phyloP scores from a whole-genome alignment of 805 yeast genomes.

The Suhomyces prunicola region DNA sequence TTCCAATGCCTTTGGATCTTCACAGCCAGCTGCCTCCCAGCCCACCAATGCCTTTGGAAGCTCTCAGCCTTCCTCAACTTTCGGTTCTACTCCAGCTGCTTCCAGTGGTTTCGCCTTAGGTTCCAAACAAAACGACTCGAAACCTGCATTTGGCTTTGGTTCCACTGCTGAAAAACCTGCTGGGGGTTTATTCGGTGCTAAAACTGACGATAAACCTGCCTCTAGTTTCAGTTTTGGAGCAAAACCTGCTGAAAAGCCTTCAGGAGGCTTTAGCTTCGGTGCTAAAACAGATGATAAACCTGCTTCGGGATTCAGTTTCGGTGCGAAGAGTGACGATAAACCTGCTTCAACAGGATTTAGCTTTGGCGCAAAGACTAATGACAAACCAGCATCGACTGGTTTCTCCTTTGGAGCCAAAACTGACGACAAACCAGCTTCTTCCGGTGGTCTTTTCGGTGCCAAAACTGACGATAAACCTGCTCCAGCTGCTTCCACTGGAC shows the following conservation, averaged over 20 bases:
- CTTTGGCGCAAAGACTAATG: constrained; percentile 9
- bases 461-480: constrained; percentile 17
- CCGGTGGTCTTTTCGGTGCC: constrained; percentile 21
- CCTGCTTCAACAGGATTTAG: constrained; percentile 6
- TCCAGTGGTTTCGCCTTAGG: constrained; percentile 8
- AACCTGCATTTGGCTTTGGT: background rate
- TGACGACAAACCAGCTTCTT: constrained; percentile 16
- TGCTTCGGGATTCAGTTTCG: background rate
- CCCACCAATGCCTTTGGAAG: constrained; percentile 10
- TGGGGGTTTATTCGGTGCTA: constrained; percentile 6
- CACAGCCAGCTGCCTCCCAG: constrained; percentile 4
- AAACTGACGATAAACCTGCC: constrained; percentile 1
- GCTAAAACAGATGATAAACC: constrained; percentile 7
- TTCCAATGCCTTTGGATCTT: background rate
- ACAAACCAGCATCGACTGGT: background rate
- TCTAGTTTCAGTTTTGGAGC: background rate
- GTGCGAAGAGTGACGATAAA: background rate
- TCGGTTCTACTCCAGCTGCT: constrained; percentile 7
- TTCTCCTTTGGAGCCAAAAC: constrained; percentile 8
- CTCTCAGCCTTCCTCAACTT: constrained; percentile 1
- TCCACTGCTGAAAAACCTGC: constrained; percentile 2
- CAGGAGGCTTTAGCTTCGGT: constrained; percentile 3
- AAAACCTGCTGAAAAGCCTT: background rate
- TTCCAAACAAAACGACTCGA: background rate
- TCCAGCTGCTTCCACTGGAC: constrained; percentile 9